Evolutionary conservation across 2,329 filamentous ascomycete species (phyloP).

Genomic region (Ophiostoma triangulosporum): DNA sequence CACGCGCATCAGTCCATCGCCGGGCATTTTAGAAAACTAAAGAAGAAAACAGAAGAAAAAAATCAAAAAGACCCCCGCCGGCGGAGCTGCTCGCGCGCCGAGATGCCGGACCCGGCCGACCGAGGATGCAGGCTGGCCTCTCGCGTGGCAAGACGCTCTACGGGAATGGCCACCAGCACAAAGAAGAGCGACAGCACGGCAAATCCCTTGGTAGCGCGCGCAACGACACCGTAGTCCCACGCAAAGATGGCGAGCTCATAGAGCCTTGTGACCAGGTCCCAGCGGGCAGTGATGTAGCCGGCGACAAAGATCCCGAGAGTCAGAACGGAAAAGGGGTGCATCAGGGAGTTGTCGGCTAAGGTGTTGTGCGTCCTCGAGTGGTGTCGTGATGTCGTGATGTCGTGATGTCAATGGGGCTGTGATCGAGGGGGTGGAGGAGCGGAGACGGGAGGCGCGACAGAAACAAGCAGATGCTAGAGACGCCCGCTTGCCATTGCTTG

Average conservation of each 20-base stretch:
- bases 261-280: constrained; percentile 91
- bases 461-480: background rate
- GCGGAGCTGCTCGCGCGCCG: constrained; percentile 86
- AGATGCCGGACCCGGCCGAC: constrained; percentile 65
- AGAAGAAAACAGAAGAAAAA: constrained; percentile 13
- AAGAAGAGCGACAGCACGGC: constrained; percentile 72
- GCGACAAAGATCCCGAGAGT: constrained; percentile 98
- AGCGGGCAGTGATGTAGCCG: constrained; percentile 97
- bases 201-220: constrained; percentile 76
- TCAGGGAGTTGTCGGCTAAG: constrained; percentile 27
- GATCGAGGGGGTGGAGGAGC: background rate
- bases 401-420: background rate
- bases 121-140: constrained; percentile 75
- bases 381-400: background rate
- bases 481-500: background rate
- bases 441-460: background rate
- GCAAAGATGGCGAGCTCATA: constrained; percentile 97
- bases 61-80: constrained; percentile 83
- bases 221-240: constrained; percentile 96
- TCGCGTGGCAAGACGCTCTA: constrained; percentile 66
- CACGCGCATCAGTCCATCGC: constrained; percentile 88
- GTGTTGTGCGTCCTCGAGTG: background rate
- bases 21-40: background rate
- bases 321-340: constrained; percentile 96
- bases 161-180: constrained; percentile 68